Evolutionary conservation across 768 basidiomycete species (phyloP), one percentile per base, ranked within the genome.

Genomic region (Suillus fuscotomentosus): DNA sequence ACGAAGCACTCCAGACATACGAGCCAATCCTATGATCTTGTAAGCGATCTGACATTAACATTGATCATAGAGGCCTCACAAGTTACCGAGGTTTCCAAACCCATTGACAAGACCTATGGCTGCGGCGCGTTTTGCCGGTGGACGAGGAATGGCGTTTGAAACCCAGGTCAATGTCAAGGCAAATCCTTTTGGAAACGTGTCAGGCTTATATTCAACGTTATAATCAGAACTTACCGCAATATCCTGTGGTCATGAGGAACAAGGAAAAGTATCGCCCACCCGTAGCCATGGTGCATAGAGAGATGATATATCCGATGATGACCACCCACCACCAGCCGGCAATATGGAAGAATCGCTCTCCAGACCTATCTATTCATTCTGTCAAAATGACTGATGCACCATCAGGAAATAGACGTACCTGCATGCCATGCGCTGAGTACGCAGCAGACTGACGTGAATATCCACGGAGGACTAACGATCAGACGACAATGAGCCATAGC

Each of bases 321-420:
- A 83, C 81, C n/a, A 75, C 81, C 86, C 86, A 87, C 84, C 84
- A 87, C 76, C 80, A 83, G 3, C 69, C 76, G 1, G 80, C 72
- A 41, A 87, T 78, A 68, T 89, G 88, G 77, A 87, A 87, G 75
- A 83, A 89, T 20, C 88, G 82, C 70, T 89, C 88, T 6, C 88
- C 88, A 13, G 85, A 84, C 64, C 77, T 78, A 66, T 88, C 88
- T 83, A 47, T 22, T 48, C 10, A 22, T 51, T 4, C 17, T 38
- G 7, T 60, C 22, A 15, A 48, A 14, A 42, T 45, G 5, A 31
- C 5, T 24, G 20, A 24, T 47, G 57, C 61, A 53, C 41, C 24
- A 34, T 65, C 17, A 60, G 71, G 60, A 55, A 45, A 27, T 15
- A 42, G 5, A 65, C 73, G 55, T 55, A 76, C 82, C 82, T n/a